Evolutionary conservation across 148 eudicot genomes (phyloP), one percentile per base, ranked within the genome.

Genomic region (Drosera capensis): DNA sequence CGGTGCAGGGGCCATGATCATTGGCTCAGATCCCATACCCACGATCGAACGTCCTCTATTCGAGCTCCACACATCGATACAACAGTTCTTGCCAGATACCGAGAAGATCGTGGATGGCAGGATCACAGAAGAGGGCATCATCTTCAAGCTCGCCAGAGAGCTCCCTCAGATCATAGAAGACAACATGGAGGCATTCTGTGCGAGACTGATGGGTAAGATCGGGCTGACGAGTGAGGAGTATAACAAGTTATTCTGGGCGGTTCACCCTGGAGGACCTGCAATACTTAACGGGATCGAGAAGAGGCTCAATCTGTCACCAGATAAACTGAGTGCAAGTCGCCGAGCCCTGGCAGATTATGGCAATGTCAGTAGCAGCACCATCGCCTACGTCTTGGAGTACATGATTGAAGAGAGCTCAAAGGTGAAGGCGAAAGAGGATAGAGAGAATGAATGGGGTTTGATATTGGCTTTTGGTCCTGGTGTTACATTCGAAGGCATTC

Each of bases 391-490:
- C 48, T 53, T 90, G 78, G 97, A 90, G 67, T 84, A 90, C 23
- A 67, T 90, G 82, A 51, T 73, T 29, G 82, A 90, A 45, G 88
- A 90, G 19, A 56, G 43, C 29, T 23, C 56, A 38, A 68, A 76
- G 36, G 15, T 30, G 61, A 68, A 60, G 49, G 71, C 59, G 13
- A 65, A 54, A 20, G 18, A 26, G 7, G 26, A 36, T 41, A 38
- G 49, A 40, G 46, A 59, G 28, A 55, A 59, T 49, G 92, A 90
- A 42, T 90, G 95, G 99, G 99, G 95, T 6, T 59, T 85, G 70
- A 73, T 85, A 11, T 64, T 90, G 63, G 99, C 99, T 48, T 90
- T 90, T 59, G 95, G 95, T 0, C 97, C 95, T 35, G 99, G 99
- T 14, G 62, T 90, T 43, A 85, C 95, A 20, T 76, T 90, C 41